Base-by-base conservation (phyloP, 129 eudicot species). In the Glebionis coronaria region DNA sequence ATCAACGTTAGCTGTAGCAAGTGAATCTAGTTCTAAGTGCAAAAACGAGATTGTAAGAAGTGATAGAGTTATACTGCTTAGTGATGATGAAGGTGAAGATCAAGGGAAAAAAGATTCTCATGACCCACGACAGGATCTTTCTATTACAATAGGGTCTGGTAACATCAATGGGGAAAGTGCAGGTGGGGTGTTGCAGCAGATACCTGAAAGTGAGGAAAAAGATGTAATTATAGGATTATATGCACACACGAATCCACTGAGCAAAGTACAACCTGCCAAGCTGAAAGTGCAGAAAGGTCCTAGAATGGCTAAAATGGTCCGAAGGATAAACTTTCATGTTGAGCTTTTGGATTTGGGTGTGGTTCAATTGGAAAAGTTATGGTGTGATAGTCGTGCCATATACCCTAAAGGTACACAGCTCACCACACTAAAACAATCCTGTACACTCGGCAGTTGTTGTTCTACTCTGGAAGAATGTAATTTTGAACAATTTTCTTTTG, bases 301-400 rank as follows among this genome's bases (percentile, higher is more conserved):
- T 65, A 95, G 99, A 16, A 90, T 94, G 46, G 99, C 99, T 0
- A 94, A 90, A 78, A 85, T 94, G 44, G 93, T 94, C 9, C 71
- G 99, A 72, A 83, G 97, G 80, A 87, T 94, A 73, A 89, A 79
- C 68, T 90, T 90, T 75, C 75, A 79, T 50, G 95, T 94, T 18
- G 97, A 90, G 68, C 85, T 82, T 19, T 69, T 90, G 77, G 90
- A 84, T 49, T 87, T 46, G 78, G 99, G 99, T 44, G 76, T 70
- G 62, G 87, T 93, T 58, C 77, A 72, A 54, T 75, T 83, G 47
- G 97, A 85, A 67, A 84, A 87, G 72, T 71, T 82, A 21, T 94
- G 99, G 97, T 80, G 95, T 42, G 89, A 85, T 59, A 84, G 71
- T 72, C 88, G 84, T 46, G 86, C 88, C 65, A 94, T 94, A 62